phyloP scores from a whole-genome alignment of 2,329 filamentous ascomycete genomes.

The Pestalotiopsis sp. region DNA sequence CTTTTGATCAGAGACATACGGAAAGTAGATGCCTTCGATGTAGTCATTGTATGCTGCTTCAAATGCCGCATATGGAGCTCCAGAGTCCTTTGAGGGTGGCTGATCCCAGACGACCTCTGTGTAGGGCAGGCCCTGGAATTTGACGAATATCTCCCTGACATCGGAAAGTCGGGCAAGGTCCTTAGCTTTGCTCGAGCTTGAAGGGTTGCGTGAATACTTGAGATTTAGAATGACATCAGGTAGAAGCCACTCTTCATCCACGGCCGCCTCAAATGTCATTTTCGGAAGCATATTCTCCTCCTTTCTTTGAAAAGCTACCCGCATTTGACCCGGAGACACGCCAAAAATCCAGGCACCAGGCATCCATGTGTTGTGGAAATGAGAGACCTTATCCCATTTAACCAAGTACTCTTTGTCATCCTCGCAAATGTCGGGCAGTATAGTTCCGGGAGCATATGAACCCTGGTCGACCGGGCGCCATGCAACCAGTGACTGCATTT shows the following conservation, averaged over 20 bases:
- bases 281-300: conserved; percentile 65
- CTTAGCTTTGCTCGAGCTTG: conserved; percentile 62
- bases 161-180: conserved; percentile 73
- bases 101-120: conserved; percentile 90
- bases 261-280: conserved; percentile 74
- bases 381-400: conserved; percentile 83
- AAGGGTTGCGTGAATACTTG: conserved; percentile 57
- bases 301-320: conserved; percentile 75
- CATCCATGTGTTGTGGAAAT: conserved; percentile 84
- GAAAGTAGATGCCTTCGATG: conserved; percentile 76
- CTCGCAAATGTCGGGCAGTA: conserved; percentile 62
- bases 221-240: conserved; percentile 90
- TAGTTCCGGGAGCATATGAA: conserved; percentile 53
- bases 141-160: conserved; percentile 77
- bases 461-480: conserved; percentile 76
- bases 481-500: conserved; percentile 79
- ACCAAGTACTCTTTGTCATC: conserved; percentile 90
- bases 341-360: conserved; percentile 89
- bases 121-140: conserved; percentile 90
- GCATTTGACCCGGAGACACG: conserved; percentile 63
- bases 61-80: conserved; percentile 77
- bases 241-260: conserved; percentile 83
- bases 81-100: conserved; percentile 68
- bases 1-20: conserved; percentile 52
- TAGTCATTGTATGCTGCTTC: conserved; percentile 84